These are phyloP conservation scores for Evernia prunastri DNA, from an alignment of 495 filamentous ascomycete species.

Conservation along the genomic window DNA sequence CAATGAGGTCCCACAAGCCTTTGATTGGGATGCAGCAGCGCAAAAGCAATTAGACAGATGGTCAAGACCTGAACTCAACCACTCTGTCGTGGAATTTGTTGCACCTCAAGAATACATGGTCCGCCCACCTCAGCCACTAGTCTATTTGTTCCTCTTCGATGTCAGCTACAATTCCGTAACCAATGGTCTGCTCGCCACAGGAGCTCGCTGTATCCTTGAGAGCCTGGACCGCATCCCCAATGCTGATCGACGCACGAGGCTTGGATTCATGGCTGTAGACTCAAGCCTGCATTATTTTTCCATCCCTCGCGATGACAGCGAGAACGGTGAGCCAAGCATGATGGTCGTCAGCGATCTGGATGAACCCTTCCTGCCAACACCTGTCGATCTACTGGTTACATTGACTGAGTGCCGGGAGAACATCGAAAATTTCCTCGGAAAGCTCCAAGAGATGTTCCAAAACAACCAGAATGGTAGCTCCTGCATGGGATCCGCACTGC, in stretches of 20 bases:
- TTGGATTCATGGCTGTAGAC: conserved; percentile 95
- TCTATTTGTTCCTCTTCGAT: conserved; percentile 97
- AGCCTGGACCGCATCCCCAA: conserved; percentile 96
- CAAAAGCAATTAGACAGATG: conserved; percentile 88
- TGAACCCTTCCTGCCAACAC: conserved; percentile 93
- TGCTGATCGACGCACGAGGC: conserved; percentile 81
- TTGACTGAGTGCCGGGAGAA: conserved; percentile 82
- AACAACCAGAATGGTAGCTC: conserved; percentile 79
- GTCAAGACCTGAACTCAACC: conserved; percentile 84
- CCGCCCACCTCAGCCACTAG: conserved; percentile 88
- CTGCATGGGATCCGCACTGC: conserved; percentile 87
- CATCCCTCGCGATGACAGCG: conserved; percentile 79
- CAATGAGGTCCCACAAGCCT: conserved; percentile 96
- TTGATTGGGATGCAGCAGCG: conserved; percentile 90
- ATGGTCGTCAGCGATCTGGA: conserved; percentile 93
- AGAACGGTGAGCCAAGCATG: conserved; percentile 77
- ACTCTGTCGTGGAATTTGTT: conserved; percentile 92
- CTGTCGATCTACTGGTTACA: conserved; percentile 86
- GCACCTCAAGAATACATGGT: conserved; percentile 99
- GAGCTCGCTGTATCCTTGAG: conserved; percentile 87
- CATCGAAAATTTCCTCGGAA: conserved; percentile 83
- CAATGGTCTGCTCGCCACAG: conserved; percentile 90
- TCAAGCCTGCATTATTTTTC: conserved; percentile 94
- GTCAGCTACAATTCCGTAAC: conserved; percentile 90
- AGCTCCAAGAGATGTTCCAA: conserved; percentile 94